phyloP scores from a whole-genome alignment of 192 early-diverging fungal genomes.

The Diversispora eburnea region DNA sequence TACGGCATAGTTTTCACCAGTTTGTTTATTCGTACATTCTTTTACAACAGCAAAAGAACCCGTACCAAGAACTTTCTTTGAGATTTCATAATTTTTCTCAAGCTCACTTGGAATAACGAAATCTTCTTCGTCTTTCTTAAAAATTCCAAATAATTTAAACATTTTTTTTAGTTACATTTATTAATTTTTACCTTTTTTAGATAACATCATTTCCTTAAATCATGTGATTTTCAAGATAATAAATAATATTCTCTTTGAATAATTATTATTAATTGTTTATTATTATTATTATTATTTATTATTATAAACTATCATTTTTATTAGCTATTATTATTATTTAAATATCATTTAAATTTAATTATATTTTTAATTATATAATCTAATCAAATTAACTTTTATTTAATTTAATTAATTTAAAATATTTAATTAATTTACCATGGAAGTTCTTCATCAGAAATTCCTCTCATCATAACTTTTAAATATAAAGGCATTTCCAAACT shows the following conservation, averaged over 20 bases:
- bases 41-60: conserved; percentile 66
- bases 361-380: too few species aligned
- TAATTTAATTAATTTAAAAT: too few species aligned
- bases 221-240: too few species aligned
- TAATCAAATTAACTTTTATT: too few species aligned
- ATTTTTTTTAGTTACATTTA: not conserved
- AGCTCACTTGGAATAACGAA: conserved; percentile 31
- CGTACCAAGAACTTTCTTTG: conserved; percentile 45
- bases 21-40: conserved; percentile 56
- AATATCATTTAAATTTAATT: too few species aligned
- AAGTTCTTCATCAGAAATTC: conserved; percentile 27
- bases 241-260: too few species aligned
- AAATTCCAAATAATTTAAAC: not conserved
- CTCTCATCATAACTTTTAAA: conserved; percentile 31
- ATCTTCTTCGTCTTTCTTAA: conserved; percentile 19
- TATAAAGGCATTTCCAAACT: conserved; percentile 25
- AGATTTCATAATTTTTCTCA: conserved; percentile 39
- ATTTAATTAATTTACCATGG: conserved; percentile 19
- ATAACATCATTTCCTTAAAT: too few species aligned
- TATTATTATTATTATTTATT: too few species aligned
- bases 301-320: too few species aligned
- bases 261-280: too few species aligned
- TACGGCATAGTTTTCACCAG: conserved; percentile 59
- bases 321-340: too few species aligned
- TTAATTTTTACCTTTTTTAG: too few species aligned